Base-by-base conservation (phyloP, 192 early-diverging fungal genomes). In the Physocladia obscura region DNA sequence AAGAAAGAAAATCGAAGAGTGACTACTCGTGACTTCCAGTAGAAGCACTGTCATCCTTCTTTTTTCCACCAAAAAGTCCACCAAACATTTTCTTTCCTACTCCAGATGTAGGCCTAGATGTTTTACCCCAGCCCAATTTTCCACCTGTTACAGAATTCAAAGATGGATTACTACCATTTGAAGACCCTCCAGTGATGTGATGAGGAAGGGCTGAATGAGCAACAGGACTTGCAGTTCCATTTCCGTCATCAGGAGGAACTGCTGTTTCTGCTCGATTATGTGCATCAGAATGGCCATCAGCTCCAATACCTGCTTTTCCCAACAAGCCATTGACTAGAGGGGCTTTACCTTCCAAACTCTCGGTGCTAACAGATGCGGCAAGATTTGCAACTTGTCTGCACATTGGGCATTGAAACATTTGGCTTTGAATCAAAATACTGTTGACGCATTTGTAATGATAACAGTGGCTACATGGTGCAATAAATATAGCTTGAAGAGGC, bases 361-460 rank as follows among this genome's bases (percentile, higher is more conserved):
- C 84, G 3, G 54, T 79, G 51, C 78, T 79, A 29, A 87, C 86
- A 27, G 56, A 68, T 1, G 86, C 86, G 32, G 81, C 76, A 13
- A 87, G 71, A 52, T 87, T 87, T 1, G 86, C 86, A 5, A 87
- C 86, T 57, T 87, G 86, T 17, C 86, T 70, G 62, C 86, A 87
- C 64, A 87, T 59, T 21, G 86, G 86, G 57, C 86, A 87, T 59
- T 85, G 84, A 64, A 87, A 87, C 86, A 87, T 87, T 27, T 75
- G 71, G 3, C 79, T 81, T 56, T 79, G 78, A 27, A 60, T 61
- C 29, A 87, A 48, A 11, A 87, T n/a, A 24, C 62, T 36, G 32
- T 44, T 63, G 31, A 87, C 82, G 65, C 86, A 87, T 55, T 87
- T 87, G 76, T 77, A 87, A 57, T 87, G 86, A 62, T 76, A 87